These are phyloP conservation scores for Sclerotinia subarctica DNA, from an alignment of 2,329 filamentous ascomycete species.

Conservation along the genomic window DNA sequence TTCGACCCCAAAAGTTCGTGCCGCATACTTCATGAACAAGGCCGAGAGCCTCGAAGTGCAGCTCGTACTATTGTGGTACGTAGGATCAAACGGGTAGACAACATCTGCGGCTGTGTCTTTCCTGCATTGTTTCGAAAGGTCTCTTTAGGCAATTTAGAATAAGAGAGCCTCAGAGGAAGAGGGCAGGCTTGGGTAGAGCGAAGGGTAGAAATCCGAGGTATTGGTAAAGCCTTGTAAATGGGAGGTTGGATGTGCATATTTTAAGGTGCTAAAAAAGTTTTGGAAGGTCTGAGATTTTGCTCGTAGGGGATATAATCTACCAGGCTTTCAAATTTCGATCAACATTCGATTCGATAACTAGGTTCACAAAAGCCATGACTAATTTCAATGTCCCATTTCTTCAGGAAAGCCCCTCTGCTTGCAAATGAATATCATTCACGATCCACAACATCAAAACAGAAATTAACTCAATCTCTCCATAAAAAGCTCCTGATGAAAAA, in stretches of 20 bases:
- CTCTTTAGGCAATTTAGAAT: background rate
- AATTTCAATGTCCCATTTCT: too few relatives aligned
- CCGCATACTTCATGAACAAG: background rate
- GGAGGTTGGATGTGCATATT: background rate
- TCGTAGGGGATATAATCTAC: background rate
- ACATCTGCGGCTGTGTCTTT: background rate
- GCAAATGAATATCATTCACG: too few relatives aligned
- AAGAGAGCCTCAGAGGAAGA: background rate
- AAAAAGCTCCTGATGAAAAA: too few relatives aligned
- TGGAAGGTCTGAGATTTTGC: background rate
- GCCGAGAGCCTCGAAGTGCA: background rate
- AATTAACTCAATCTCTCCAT: too few relatives aligned
- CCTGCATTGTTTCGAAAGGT: background rate
- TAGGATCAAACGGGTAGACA: slow-evolving; percentile 1
- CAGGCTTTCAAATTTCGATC: background rate
- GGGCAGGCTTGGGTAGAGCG: background rate
- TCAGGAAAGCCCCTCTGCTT: too few relatives aligned
- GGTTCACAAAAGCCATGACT: background rate
- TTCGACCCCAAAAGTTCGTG: background rate
- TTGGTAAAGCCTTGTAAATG: background rate
- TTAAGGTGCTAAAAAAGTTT: background rate
- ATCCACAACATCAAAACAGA: too few relatives aligned
- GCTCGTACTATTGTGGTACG: background rate
- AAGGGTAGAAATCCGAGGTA: background rate
- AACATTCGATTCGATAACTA: background rate